Evolutionary conservation across 2,329 filamentous ascomycete species (phyloP), one percentile per base, ranked within the genome.

Genomic region (Penicillium sp.): DNA sequence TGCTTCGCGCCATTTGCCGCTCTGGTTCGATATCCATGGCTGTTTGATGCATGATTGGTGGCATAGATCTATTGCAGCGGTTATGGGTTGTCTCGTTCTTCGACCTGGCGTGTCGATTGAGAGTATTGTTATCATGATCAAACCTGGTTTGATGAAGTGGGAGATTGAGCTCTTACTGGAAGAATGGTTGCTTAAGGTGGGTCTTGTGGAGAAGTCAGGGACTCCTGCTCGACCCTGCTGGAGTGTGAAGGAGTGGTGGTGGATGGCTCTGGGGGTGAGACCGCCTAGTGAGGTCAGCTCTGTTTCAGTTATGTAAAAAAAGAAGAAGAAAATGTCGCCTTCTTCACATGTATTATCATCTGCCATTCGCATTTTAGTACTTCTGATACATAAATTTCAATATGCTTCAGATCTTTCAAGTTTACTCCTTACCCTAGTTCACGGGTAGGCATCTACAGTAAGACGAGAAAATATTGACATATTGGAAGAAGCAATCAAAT

Each of bases 1-100:
- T 3, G 49, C 47, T 2, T 48, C 49, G 1, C 26, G 63, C 11
- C 73, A 67, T 35, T 73, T 78, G 22, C 79, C 79, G 0, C 51
- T 80, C 14, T 82, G 79, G 79, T 70, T 75, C 51, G 78, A 81
- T 59, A 77, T 81, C 48, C 75, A 81, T 51, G 74, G 72, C 1
- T 64, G 71, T 14, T 65, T 72, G 22, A 61, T 70, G 26, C 54
- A 37, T 3, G 58, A 67, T n/a, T 59, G 71, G 20, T 82, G 79
- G 79, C 71, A 77, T 11, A 65, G 73, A 48, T 71, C 73, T 11
- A 55, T 78, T 12, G 72, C 69, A 1, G 72, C 75, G 4, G 70
- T 79, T 3, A 53, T 80, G 3, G 74, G 77, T 1, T 67, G 73
- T n/a, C 55, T 80, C 14, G 71, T 72, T 8, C 63, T 73, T 11